Evolutionary conservation across 139 green algal genomes (phyloP), one percentile per base, ranked within the genome.

Genomic region (Chlamydomonas eustigma): DNA sequence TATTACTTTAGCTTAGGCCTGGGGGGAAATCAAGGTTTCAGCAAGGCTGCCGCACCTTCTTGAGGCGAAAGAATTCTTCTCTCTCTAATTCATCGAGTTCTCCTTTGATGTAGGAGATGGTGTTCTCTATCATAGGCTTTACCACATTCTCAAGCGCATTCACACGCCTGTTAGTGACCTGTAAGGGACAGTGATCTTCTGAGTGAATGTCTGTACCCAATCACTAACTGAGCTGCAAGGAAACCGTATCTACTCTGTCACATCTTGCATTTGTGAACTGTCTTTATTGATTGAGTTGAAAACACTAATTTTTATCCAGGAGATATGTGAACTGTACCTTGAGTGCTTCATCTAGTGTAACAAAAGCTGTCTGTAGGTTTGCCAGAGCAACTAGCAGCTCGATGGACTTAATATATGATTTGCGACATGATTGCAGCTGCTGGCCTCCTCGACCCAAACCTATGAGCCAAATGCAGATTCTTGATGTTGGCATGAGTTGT

Each of bases 61-160:
- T 99, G 73, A 99, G 80, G 38, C 80, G 82, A 88, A 99, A 99
- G 76, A 99, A 99, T 84, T 99, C 96, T 87, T 99, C 96, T 28
- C 96, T 87, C 90, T 99, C 96, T 74, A 99, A 85, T 89, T 99
- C 96, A 75, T 99, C 96, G 50, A 99, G 90, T 87, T 99, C 96
- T 8, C 92, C 90, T 90, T 98, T 98, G 86, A 98, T 99, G 90
- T 99, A 99, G 0, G 83, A 79, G 67, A 99, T 97, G 3, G 96
- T 99, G 91, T 99, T 99, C 74, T 98, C 93, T 31, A 99, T 86
- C 69, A 83, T 88, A 30, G 96, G 96, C 80, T 92, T 95, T 1
- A 99, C 96, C 22, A 98, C 95, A 76, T 99, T 97, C 86, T 99
- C 96, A 66, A 99, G 88, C 38, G 96, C 96, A 78, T 99, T 99